Percentiles rank a stretch among this genome's conserved stretches.
Evolutionary conservation across 2,329 filamentous ascomycete species (phyloP).

Genomic region (Claviceps sorghi): DNA sequence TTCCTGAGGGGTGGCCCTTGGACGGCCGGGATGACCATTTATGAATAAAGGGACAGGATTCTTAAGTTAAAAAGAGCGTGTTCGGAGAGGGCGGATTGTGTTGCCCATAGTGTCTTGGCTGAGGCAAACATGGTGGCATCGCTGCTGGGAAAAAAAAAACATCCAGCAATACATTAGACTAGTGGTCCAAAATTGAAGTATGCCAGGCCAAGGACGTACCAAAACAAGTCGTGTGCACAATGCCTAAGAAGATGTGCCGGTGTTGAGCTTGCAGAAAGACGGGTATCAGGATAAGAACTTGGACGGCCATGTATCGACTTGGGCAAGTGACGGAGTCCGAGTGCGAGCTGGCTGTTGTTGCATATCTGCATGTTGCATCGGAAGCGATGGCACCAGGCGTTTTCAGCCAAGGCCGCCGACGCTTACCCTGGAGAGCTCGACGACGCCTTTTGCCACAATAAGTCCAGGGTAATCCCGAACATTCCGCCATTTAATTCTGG

Average conservation of each 20-base stretch:
- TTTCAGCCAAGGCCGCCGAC: no score
- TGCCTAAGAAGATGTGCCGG: background rate
- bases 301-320: background rate
- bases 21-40: constrained; percentile 23
- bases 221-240: background rate
- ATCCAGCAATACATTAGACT: constrained; percentile 19
- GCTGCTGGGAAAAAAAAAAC: constrained; percentile 13
- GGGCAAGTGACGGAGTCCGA: background rate
- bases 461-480: no score
- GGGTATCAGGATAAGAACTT: background rate
- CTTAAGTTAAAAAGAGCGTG: constrained; percentile 22
- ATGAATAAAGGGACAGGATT: constrained; percentile 20
- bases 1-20: constrained; percentile 15
- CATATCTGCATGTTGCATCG: background rate
- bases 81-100: constrained; percentile 18
- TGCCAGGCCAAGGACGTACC: constrained; percentile 7
- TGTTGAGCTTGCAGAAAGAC: no score
- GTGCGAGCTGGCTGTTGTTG: background rate
- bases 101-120: constrained; percentile 16
- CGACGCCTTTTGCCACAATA: no score
- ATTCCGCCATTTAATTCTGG: no score
- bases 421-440: no score
- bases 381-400: no score
- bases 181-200: constrained; percentile 16
- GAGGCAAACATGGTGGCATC: constrained; percentile 18